phyloP scores from a whole-genome alignment of 2,329 filamentous ascomycete species.

The Nannizzia gypsea region DNA sequence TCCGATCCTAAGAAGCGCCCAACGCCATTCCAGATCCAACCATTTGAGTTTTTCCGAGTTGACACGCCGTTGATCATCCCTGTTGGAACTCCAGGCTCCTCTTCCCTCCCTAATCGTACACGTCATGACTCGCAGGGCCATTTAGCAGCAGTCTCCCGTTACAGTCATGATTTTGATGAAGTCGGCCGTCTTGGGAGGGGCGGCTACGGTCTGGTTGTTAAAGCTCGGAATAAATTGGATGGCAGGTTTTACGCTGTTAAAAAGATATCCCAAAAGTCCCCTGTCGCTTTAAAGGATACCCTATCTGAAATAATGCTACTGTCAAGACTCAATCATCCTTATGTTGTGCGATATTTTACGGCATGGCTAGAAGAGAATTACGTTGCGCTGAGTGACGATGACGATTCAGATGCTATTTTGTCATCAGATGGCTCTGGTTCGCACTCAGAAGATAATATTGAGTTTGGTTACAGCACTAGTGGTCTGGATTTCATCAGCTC shows the following conservation, averaged over 20 bases:
- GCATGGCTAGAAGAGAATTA: constrained; percentile 75
- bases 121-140: constrained; percentile 52
- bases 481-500: constrained; percentile 92
- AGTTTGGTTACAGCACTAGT: constrained; percentile 60
- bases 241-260: constrained; percentile 93
- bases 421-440: background rate
- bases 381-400: constrained; percentile 27
- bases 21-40: constrained; percentile 62
- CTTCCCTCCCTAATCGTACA: constrained; percentile 38
- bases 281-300: constrained; percentile 48
- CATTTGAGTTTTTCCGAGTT: constrained; percentile 38
- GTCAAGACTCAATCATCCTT: constrained; percentile 84
- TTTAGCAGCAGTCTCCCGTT: constrained; percentile 54
- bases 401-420: constrained; percentile 29
- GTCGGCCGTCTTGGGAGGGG: constrained; percentile 81
- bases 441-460: constrained; percentile 31
- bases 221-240: constrained; percentile 87
- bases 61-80: constrained; percentile 28
- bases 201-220: constrained; percentile 91
- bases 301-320: constrained; percentile 79
- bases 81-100: constrained; percentile 10
- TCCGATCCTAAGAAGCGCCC: constrained; percentile 72
- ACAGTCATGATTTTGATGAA: constrained; percentile 81
- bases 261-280: constrained; percentile 77
- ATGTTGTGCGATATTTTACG: constrained; percentile 80